Conservation (phyloP, 164 flowering plant species). For the Liriodendron chinense region DNA sequence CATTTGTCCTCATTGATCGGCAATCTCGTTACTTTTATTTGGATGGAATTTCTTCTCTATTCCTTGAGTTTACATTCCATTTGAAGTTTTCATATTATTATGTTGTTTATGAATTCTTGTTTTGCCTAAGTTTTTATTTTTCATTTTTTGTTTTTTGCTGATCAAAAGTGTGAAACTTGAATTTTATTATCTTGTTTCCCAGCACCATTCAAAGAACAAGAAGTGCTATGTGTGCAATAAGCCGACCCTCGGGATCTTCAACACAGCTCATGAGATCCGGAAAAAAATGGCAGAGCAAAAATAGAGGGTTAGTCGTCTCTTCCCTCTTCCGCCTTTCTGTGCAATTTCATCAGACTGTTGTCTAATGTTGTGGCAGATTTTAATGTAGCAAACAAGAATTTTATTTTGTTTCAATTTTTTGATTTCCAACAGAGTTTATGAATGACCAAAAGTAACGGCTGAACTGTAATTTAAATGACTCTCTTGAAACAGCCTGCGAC, state of each 20-base stretch:
- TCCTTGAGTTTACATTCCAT: not conserved
- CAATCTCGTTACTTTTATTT: no score
- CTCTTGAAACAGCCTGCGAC: no score
- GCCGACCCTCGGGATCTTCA: constrained; percentile 87
- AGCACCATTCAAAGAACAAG: constrained; percentile 92
- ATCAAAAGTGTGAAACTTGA: not conserved
- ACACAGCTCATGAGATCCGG: constrained; percentile 78
- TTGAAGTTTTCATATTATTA: not conserved
- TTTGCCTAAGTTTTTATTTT: not conserved
- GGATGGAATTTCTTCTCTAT: not conserved
- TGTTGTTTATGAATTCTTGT: not conserved
- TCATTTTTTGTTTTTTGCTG: not conserved
- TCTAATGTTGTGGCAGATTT: not conserved
- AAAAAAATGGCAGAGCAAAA: constrained; percentile 58
- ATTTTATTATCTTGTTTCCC: constrained; percentile 19
- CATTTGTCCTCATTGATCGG: no score
- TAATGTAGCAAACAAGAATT: no score
- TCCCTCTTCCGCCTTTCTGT: not conserved
- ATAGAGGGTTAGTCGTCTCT: not conserved
- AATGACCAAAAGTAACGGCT: no score
- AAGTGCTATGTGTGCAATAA: constrained; percentile 88
- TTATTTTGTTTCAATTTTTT: no score
- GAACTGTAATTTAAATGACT: no score
- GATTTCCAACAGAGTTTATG: no score
- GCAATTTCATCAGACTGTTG: not conserved